Conservation (phyloP, 225 moss, liverwort and hornwort genomes). For the Physcomitrellopsis africana region DNA sequence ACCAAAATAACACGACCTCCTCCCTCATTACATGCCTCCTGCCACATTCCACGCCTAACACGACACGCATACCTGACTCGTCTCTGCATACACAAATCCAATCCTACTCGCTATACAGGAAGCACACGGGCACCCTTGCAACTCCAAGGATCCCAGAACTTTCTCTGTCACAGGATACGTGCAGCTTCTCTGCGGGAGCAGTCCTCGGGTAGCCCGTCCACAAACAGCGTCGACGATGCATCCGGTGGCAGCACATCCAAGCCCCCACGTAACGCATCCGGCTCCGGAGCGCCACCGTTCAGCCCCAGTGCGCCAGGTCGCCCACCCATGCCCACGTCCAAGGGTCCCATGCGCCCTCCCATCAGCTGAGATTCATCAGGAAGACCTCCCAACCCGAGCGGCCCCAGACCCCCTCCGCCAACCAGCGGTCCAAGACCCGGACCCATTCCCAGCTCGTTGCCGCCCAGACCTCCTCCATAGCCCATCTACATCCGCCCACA, state of each 20-base stretch:
- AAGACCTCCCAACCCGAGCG: conserved; percentile 72
- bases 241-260: conserved; percentile 97
- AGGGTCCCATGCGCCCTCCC: conserved; percentile 87
- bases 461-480: conserved; percentile 83
- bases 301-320: conserved; percentile 87
- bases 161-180: conserved; percentile 59
- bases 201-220: conserved; percentile 97
- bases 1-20: conserved; percentile 34
- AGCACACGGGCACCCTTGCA: too few relatives aligned
- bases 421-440: conserved; percentile 88
- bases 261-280: conserved; percentile 79
- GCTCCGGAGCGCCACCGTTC: conserved; percentile 89
- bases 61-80: too few relatives aligned
- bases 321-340: conserved; percentile 88
- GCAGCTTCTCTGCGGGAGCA: conserved; percentile 99
- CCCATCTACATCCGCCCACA: conserved; percentile 65
- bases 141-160: too few relatives aligned
- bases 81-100: too few relatives aligned
- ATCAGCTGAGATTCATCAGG: conserved; percentile 86
- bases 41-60: too few relatives aligned
- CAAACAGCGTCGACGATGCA: conserved; percentile 93
- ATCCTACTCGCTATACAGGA: too few relatives aligned
- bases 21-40: conserved; percentile 25
- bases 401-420: conserved; percentile 81
- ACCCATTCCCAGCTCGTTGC: conserved; percentile 86